Evolutionary conservation across 352 stramenopile species (phyloP), one percentile per base, ranked within the genome.

Genomic region (Phytophthora rubi): DNA sequence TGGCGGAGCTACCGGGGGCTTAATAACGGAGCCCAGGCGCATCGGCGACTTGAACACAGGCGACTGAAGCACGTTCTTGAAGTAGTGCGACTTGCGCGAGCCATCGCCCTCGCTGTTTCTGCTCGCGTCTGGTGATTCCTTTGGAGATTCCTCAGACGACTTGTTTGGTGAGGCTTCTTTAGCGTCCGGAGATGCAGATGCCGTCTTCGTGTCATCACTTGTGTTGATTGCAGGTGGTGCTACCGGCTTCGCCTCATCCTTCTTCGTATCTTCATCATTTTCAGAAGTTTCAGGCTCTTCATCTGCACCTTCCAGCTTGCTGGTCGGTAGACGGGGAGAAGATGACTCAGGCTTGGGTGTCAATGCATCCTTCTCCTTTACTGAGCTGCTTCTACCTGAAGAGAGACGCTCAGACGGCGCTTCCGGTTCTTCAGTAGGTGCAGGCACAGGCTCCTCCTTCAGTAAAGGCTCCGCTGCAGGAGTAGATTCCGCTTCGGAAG

Each of bases 41-140:
- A 93, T 93, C 15, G 86, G 83, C 8, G 80, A 83, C 65, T 92
- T 91, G 65, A 94, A 94, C 53, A 94, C 87, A 30, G 88, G 88
- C 6, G 88, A 93, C 65, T 93, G 86, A 30, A 96, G 71, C 52
- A 96, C 88, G 44, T 92, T 89, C 71, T 93, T 93, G 58, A 96
- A 88, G 77, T 95, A 96, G 53, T 89, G 79, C 30, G 86, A 96
- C 65, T 92, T 94, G 37, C 84, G 77, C 16, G 71, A 75, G 13
- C 65, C 60, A 23, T 90, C 81, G 39, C 69, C 18, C 37, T 82
- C 59, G 49, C 37, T 18, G 37, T 53, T 62, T 35, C 48, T 54
- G 23, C 10, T 58, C 1, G 59, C 42, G 7, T 71, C 60, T 0
- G 64, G 30, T 30, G 83, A 81, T 18, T 80, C 49, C 21, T 83